These are phyloP conservation scores for Pouteria glomerata DNA, from an alignment of 148 eudicot species.

Conservation along the genomic window DNA sequence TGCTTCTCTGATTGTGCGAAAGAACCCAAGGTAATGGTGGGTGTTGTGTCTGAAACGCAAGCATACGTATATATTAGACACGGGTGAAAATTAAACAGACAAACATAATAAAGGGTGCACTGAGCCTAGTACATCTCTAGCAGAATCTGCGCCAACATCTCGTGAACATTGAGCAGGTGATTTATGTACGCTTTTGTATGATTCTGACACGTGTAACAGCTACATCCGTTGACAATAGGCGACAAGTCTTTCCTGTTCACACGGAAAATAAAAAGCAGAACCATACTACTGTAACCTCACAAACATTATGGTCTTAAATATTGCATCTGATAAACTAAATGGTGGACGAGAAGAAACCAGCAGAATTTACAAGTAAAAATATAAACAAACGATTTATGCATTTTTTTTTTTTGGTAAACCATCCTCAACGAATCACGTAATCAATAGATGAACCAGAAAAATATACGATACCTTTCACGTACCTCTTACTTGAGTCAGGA, in stretches of 20 bases:
- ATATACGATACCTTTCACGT: too few species aligned
- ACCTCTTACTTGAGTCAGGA: too few species aligned
- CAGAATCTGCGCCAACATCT: slow-evolving; percentile 73
- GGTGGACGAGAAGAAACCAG: not conserved
- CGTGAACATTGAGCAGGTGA: slow-evolving; percentile 74
- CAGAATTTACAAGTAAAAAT: too few species aligned
- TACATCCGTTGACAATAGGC: slow-evolving; percentile 54
- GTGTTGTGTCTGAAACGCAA: slow-evolving; percentile 64
- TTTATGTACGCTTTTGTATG: slow-evolving; percentile 79
- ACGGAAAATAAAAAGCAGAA: not conserved
- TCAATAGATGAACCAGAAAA: too few species aligned
- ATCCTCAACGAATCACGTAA: too few species aligned
- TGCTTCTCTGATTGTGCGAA: slow-evolving; percentile 55
- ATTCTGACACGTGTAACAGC: slow-evolving; percentile 75
- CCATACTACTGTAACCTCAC: not conserved
- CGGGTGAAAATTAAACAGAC: not conserved
- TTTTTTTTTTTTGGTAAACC: too few species aligned
- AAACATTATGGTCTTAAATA: not conserved
- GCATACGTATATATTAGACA: slow-evolving; percentile 4
- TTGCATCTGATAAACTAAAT: not conserved
- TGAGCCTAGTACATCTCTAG: slow-evolving; percentile 53
- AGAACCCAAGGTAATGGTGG: slow-evolving; percentile 74
- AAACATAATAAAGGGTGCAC: not conserved
- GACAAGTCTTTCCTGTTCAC: slow-evolving; percentile 70
- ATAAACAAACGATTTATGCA: too few species aligned